Base-by-base conservation (phyloP, 371 early-diverging fungal species). In the Actinomortierella ambigua region DNA sequence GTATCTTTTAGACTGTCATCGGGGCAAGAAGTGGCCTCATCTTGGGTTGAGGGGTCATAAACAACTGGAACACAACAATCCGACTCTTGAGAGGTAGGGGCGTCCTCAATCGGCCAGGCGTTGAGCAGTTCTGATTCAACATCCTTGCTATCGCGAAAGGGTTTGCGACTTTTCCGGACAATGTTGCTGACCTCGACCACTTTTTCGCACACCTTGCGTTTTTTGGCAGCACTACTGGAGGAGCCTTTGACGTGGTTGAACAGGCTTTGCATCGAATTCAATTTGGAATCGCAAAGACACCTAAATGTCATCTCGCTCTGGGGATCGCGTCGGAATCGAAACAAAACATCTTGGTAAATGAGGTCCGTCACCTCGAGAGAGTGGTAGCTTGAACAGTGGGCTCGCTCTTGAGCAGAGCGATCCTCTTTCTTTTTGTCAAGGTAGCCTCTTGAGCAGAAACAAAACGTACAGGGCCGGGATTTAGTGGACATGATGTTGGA, bases 181-280 rank as follows among this genome's bases (percentile, higher is more conserved):
- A 18, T 28, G 14, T 22, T 20, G 46, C 56, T 55, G 28, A 55
- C 56, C 47, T 46, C 47, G 2, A 28, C 46, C 2, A 55, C 22
- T 13, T 55, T 55, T 22, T 55, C 56, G 56, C 56, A 55, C 56
- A 55, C 56, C 20, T 55, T 55, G 3, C 56, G 56, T 20, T 22
- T 46, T 28, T 55, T 55, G 22, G 47, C 43, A 11, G 56, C 56
- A 27, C 4, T 20, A 2, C 14, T 20, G 22, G 56, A 55, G 22
- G 56, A 55, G n/a, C 56, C 56, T 29, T 55, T 55, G 47, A 55
- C 56, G 7, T 55, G 56, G 47, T 55, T 55, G 56, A 44, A 55
- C 47, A 55, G 14, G 47, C 56, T 55, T 28, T 55, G 56, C 2
- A 20, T 55, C 28, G 56, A 55, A 6, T 22, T 55, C 23, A 55